Evolutionary conservation across 495 filamentous ascomycete species (phyloP).

Genomic region (Penicillium canescens): DNA sequence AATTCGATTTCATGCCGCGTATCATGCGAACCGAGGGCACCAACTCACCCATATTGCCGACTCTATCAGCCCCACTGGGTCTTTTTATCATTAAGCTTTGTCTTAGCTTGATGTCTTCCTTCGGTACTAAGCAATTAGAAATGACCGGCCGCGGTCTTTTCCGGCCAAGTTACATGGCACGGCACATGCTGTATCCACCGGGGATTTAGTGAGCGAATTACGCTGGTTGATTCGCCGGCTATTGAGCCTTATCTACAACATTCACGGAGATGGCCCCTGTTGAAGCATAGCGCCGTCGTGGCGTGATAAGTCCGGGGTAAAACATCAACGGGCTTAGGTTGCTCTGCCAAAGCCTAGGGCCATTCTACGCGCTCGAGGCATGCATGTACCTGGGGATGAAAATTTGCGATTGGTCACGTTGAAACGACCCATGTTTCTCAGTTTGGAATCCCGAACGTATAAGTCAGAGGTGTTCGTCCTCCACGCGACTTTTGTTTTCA

Average conservation of each 20-base stretch:
- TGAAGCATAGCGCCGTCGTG: conserved; percentile 1
- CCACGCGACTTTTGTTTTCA: background rate
- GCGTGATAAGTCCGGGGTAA: conserved; percentile 21
- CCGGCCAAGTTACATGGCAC: conserved; percentile 12
- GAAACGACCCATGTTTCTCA: too few species aligned
- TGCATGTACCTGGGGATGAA: too few species aligned
- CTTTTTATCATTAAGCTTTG: conserved; percentile 4
- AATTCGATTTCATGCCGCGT: too few species aligned
- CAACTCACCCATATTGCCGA: too few species aligned
- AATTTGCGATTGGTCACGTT: too few species aligned
- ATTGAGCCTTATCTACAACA: conserved; percentile 12
- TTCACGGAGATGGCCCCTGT: conserved; percentile 2
- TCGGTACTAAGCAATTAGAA: background rate
- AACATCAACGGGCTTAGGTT: conserved; percentile 1
- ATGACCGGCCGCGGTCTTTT: too few species aligned
- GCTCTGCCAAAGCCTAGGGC: too few species aligned
- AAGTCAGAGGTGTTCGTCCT: too few species aligned
- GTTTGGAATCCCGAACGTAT: too few species aligned
- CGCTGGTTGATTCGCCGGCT: background rate
- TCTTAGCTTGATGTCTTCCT: background rate
- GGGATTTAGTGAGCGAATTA: too few species aligned
- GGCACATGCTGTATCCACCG: conserved; percentile 9
- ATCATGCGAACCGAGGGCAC: too few species aligned
- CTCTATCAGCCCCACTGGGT: background rate
- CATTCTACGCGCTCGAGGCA: background rate